These are phyloP conservation scores for Juglanconis oblonga DNA, from an alignment of 2,329 filamentous ascomycete species.

Conservation along the genomic window DNA sequence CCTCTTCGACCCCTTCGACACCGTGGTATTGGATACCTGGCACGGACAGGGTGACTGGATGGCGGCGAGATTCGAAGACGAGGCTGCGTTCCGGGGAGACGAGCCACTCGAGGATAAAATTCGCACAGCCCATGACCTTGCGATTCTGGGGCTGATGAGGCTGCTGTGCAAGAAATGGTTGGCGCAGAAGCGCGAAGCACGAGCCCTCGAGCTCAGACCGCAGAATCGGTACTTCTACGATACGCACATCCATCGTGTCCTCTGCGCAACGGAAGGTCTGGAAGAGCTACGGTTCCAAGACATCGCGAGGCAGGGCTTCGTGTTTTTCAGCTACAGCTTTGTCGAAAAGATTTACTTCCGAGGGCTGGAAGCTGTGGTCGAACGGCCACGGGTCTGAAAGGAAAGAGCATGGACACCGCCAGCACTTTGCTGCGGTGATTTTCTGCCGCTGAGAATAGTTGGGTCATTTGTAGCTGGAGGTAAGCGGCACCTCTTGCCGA, in stretches of 20 bases:
- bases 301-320: not conserved
- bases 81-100: not conserved
- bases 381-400: not conserved
- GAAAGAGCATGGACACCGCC: not conserved
- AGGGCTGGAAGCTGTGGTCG: not conserved
- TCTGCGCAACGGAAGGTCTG: not conserved
- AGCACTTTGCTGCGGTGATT: not conserved
- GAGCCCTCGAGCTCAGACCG: not conserved
- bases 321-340: not conserved
- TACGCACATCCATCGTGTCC: not conserved
- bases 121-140: not conserved
- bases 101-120: not conserved
- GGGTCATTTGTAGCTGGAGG: too few relatives aligned
- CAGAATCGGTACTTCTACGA: not conserved
- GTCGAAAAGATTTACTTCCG: not conserved
- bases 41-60: not conserved
- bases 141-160: not conserved
- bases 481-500: too few relatives aligned
- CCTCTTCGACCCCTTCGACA: too few relatives aligned
- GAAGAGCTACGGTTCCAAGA: not conserved
- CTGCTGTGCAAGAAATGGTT: not conserved
- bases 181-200: not conserved
- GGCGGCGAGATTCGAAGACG: not conserved
- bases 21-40: not conserved
- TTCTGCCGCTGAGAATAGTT: not conserved